phyloP scores from a whole-genome alignment of 768 basidiomycete genomes.

The Tylopilus vinaceipallidus region DNA sequence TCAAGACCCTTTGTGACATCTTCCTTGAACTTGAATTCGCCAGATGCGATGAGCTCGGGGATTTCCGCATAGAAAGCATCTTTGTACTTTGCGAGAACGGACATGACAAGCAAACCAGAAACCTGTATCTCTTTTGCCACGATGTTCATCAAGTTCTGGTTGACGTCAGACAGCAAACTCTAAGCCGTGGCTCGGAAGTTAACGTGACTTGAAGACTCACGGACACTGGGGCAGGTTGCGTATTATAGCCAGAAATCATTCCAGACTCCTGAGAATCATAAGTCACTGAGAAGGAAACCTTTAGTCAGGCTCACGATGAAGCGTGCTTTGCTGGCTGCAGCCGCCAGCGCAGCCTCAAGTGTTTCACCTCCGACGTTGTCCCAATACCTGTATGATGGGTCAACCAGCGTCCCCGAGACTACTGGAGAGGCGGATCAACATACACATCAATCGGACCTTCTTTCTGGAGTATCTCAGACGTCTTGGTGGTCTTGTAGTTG shows the following conservation, averaged over 20 bases:
- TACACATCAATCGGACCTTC: constrained; percentile 59
- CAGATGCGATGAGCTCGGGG: constrained; percentile 40
- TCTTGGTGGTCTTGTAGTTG: constrained; percentile 66
- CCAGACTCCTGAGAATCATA: constrained; percentile 31
- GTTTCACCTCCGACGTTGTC: constrained; percentile 60
- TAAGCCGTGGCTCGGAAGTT: constrained; percentile 6
- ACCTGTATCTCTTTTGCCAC: constrained; percentile 41
- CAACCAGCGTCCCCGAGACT: not conserved
- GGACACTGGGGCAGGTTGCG: constrained; percentile 7
- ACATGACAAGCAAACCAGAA: constrained; percentile 42
- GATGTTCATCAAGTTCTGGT: constrained; percentile 39
- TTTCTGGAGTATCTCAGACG: constrained; percentile 47
- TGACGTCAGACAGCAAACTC: not conserved
- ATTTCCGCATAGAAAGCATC: constrained; percentile 43
- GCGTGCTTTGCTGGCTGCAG: constrained; percentile 41
- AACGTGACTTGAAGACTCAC: constrained; percentile 2
- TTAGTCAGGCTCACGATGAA: constrained; percentile 39
- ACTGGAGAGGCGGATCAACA: not conserved
- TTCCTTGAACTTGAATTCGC: constrained; percentile 48
- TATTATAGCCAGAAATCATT: constrained; percentile 18
- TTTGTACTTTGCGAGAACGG: constrained; percentile 32
- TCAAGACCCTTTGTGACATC: constrained; percentile 46
- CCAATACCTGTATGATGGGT: not conserved
- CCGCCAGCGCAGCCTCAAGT: constrained; percentile 51
- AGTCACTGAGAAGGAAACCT: not conserved